Evolutionary conservation across 1,284 basidiomycete species (phyloP), one percentile per base, ranked within the genome.

Genomic region (Bjerkandera adusta): DNA sequence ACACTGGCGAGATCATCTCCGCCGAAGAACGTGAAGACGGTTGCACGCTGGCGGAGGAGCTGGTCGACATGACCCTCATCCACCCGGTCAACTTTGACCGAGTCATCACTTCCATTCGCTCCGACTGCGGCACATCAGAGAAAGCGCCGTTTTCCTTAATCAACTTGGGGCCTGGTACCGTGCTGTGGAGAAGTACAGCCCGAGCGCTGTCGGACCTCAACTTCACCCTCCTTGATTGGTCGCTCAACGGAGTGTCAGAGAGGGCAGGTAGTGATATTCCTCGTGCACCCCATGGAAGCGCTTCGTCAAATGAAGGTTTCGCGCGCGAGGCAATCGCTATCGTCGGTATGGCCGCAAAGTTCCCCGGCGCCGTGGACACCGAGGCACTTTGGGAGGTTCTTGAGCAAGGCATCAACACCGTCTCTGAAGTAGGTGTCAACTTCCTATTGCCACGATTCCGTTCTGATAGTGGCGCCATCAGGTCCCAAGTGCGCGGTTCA

Each of bases 301-400:
- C 48, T 3, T 16, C 45, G 30, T 22, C 12, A 7, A 20, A 38
- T 45, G 22, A 36, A 38, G 22, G 46, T 36, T 50, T 59, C 30
- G 64, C 68, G 43, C 72, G 75, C 50, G 78, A 81, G 39, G 73
- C 80, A 2, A 77, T 87, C 39, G 85, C 85, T 2, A 76, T 88
- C 48, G 68, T 85, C 42, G 85, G 85, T 6, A 85, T 87, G 83
- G 78, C 82, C 1, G 69, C 79, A 32, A 76, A 79, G 45, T 71
- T 84, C 59, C 84, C 85, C 0, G 79, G 81, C 1, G 81, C 83
- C 4, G 57, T 63, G 1, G 67, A 71, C 52, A 55, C 63, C 1
- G 57, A 63, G 7, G 64, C 72, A 40, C 66, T 88, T 3, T 87
- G 85, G 85, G 62, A 74, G 12, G 27, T 85, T 6, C 69, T 88